Evolutionary conservation across 78 protist genomes (phyloP), one percentile per base, ranked within the genome.

Genomic region (Mastigamoeba balamuthi): DNA sequence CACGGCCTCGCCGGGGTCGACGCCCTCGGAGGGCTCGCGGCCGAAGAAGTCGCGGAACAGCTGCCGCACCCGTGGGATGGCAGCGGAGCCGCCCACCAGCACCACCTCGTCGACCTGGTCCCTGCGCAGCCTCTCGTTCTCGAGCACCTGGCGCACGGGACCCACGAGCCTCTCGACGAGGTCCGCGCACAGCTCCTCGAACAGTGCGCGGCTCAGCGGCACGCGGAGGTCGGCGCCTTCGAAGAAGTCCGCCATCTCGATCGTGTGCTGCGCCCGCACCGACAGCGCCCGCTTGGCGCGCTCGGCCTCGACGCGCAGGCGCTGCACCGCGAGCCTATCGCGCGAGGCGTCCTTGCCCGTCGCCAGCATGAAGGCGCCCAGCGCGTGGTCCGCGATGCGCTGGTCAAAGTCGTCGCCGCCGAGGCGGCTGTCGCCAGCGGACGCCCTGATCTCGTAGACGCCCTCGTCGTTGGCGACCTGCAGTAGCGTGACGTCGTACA

Each of bases 1-100:
- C 0, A 97, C 99, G 37, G 99, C 99, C 87, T 97, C 99, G 69
- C 97, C 99, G 78, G 99, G 99, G 90, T 96, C 91, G 87, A 97
- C 88, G 43, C 97, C 95, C 69, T 79, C 74, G 84, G 84, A 91
- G 37, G 94, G 98, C 82, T 98, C 99, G 90, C 93, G 94, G 40
- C 99, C 99, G 92, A 98, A 97, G 82, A 86, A 93, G 77, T 97
- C 97, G 80, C 83, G 77, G 64, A 96, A 67, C 38, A 97, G 85
- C 77, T 80, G 86, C 85, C 89, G 97, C 17, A 98, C 87, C 91
- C 96, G 95, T 82, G 99, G 99, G 78, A 98, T 98, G 36, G 98
- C 96, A 6, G 99, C 92, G 30, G 97, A 91, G 40, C 99, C 99
- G 35, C 99, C 99, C 9, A 97, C 99, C 4, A 98, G 91, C 30